Evolutionary conservation across 2,329 filamentous ascomycete genomes (phyloP), one percentile per base, ranked within the genome.

Genomic region (Apiospora koreana): DNA sequence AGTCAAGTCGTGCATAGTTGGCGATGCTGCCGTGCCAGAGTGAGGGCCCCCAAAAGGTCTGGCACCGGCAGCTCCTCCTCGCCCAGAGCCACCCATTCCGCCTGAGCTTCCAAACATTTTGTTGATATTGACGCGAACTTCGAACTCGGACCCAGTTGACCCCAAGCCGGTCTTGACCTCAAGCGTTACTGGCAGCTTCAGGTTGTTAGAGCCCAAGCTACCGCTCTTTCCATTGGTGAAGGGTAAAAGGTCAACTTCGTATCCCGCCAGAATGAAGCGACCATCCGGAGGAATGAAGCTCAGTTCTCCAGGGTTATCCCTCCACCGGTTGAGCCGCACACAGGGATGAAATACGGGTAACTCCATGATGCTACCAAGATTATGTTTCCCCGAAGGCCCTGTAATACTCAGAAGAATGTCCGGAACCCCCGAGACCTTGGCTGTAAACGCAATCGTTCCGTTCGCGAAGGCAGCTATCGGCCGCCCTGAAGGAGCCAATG

Each of bases 271-370:
- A 50, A 97, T 93, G 79, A 98, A 99, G 58, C 94, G 89, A 42
- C 96, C 96, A 79, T 99, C 96, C 0, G 96, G 96, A 1, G 96
- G 96, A 16, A 99, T 89, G 77, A 99, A 99, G 78, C 94, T 97
- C n/a, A 99, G 85, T 74, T 97, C 93, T 3, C 96, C 96, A 0
- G 95, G 94, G 69, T 90, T 89, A 76, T 97, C 94, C 75, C 92
- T 92, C 96, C 96, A 99, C 73, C 91, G 88, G n/a, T 92, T 92
- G 3, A 99, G 84, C 23, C 96, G 88, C 10, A 99, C 96, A 77
- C 96, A 98, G 0, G 96, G 96, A 79, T 99, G 96, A 76, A 99
- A 99, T 0, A 98, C 94, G 1, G 95, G 96, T 1, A 97, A 84
- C 74, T 97, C 92, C 80, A 99, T 89, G 45, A 95, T 88, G 73